Conservation (phyloP, 805 yeast species). For the Vanderwaltozyma tropicalis region DNA sequence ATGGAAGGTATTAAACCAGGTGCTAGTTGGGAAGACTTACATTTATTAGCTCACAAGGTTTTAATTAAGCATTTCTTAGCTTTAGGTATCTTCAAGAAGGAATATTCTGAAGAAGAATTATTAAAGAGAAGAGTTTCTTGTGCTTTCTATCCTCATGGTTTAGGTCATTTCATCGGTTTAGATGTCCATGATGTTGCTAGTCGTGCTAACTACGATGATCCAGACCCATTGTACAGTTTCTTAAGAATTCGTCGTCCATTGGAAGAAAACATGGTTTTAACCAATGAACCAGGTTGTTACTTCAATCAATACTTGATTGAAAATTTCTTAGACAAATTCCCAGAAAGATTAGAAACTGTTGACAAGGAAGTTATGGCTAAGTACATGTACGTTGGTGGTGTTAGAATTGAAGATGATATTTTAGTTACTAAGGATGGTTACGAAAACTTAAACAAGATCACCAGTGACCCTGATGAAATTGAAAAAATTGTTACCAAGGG, state of each 20-base stretch:
- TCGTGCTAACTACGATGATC: conserved; percentile 70
- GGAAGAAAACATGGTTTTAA: conserved; percentile 70
- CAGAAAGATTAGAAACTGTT: conserved; percentile 45
- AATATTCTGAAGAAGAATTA: conserved; percentile 50
- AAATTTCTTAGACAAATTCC: conserved; percentile 40
- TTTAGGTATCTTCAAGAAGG: conserved; percentile 65
- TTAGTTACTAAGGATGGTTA: conserved; percentile 65
- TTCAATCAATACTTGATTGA: conserved; percentile 76
- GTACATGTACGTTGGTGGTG: conserved; percentile 92
- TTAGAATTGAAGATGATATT: conserved; percentile 90
- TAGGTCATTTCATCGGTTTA: conserved; percentile 89
- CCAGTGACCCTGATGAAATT: conserved; percentile 79
- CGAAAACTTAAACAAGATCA: conserved; percentile 73
- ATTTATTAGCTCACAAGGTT: conserved; percentile 66
- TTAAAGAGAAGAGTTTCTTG: conserved; percentile 60
- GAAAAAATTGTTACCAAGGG: conserved; percentile 67
- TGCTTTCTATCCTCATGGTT: conserved; percentile 87
- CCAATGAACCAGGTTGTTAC: conserved; percentile 92
- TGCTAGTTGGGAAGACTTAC: conserved; percentile 75
- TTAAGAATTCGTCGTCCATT: conserved; percentile 72
- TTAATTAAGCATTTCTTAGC: conserved; percentile 59
- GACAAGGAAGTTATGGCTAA: conserved; percentile 55
- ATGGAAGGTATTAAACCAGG: conserved; percentile 75
- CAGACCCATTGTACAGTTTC: conserved; percentile 64
- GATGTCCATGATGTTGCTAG: conserved; percentile 97